A percentile compares a stretch with the other conserved stretches of the same genome.
phyloP scores from a whole-genome alignment of 768 basidiomycete genomes.

The Tephrocybe sp. region DNA sequence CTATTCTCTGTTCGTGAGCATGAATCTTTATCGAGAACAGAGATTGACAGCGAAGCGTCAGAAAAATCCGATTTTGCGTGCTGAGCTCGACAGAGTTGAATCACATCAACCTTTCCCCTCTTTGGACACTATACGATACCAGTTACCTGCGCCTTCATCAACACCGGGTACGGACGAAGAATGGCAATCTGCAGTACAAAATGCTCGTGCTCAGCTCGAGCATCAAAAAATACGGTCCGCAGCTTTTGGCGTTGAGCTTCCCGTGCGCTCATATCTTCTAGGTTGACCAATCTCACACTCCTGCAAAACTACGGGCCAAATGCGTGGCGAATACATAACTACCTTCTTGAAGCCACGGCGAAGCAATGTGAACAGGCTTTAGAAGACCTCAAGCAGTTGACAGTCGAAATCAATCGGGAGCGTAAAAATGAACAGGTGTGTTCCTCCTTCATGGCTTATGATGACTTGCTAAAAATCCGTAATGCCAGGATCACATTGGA shows the following conservation, averaged over 20 bases:
- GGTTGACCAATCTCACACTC: conserved; percentile 80
- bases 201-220: conserved; percentile 80
- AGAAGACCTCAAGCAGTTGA: conserved; percentile 76
- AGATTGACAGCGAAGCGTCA: conserved; percentile 24
- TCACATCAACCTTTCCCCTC: conserved; percentile 60
- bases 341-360: conserved; percentile 74
- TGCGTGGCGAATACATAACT: conserved; percentile 91
- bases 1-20: conserved; percentile 68
- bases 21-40: conserved; percentile 6
- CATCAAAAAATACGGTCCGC: conserved; percentile 78
- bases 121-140: conserved; percentile 72
- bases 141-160: conserved; percentile 65
- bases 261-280: conserved; percentile 26
- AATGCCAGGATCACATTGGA: conserved; percentile 67
- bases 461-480: neutral
- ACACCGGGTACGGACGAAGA: conserved; percentile 67
- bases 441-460: neutral
- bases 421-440: conserved; percentile 83
- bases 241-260: neutral
- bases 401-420: conserved; percentile 83
- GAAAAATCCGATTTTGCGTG: conserved; percentile 68
- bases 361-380: conserved; percentile 67
- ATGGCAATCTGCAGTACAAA: conserved; percentile 72
- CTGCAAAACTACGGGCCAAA: conserved; percentile 87
- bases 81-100: conserved; percentile 75